phyloP scores from a whole-genome alignment of 768 basidiomycete species.

The Trametes cinnabarina region DNA sequence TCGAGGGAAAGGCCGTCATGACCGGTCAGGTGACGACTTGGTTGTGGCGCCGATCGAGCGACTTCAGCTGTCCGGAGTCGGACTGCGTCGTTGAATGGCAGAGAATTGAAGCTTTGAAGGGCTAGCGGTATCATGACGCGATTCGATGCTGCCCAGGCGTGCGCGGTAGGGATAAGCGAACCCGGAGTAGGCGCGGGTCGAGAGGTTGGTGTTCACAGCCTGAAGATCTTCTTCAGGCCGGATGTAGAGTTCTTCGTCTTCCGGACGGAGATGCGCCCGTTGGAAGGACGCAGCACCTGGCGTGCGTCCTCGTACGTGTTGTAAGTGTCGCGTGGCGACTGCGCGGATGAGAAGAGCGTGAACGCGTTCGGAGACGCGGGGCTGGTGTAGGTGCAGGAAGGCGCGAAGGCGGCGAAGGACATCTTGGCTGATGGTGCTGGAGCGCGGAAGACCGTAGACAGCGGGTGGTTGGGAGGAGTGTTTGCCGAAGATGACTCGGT shows the following conservation, averaged over 20 bases:
- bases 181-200: no score
- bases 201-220: constrained; percentile 19
- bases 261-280: constrained; percentile 4
- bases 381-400: constrained; percentile 19
- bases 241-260: constrained; percentile 12
- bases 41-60: no score
- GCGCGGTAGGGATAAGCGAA: no score
- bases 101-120: no score
- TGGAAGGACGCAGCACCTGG: constrained; percentile 21
- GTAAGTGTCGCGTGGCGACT: constrained; percentile 24
- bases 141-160: no score
- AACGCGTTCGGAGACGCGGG: constrained; percentile 22
- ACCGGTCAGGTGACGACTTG: no score
- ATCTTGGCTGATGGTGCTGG: constrained; percentile 3
- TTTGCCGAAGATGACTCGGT: neutral
- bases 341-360: constrained; percentile 15
- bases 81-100: no score
- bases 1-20: no score
- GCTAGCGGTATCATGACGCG: no score
- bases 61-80: no score
- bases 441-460: neutral
- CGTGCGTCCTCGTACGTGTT: constrained; percentile 22
- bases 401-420: constrained; percentile 15
- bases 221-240: constrained; percentile 23
- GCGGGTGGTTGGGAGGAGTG: neutral